Evolutionary conservation across 192 early-diverging fungal genomes (phyloP).

Genomic region (Coemansia sp.): DNA sequence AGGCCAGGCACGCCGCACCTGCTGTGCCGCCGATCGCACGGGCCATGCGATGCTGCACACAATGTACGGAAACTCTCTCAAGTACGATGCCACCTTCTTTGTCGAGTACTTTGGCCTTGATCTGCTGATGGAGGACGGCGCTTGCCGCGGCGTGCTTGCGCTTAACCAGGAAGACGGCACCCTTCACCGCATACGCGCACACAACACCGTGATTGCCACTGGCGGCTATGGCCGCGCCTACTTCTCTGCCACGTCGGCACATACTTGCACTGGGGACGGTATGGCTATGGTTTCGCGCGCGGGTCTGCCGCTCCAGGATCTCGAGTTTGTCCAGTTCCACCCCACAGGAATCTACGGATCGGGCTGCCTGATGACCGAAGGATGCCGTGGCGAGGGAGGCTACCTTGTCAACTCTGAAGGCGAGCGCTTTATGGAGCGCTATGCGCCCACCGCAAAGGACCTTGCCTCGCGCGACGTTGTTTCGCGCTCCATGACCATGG

Average conservation of each 20-base stretch:
- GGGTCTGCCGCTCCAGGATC: constrained; percentile 94
- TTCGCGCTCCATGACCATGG: constrained; percentile 97
- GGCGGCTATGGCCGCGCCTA: constrained; percentile 99
- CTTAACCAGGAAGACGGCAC: constrained; percentile 98
- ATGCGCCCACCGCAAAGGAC: constrained; percentile 98
- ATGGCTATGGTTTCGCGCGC: constrained; percentile 99
- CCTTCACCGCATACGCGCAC: constrained; percentile 93
- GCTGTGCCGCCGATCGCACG: constrained; percentile 97
- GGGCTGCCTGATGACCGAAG: constrained; percentile 97
- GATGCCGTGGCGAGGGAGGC: constrained; percentile 95
- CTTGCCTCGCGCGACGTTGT: constrained; percentile 98
- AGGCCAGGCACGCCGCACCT: constrained; percentile 97
- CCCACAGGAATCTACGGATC: constrained; percentile 99
- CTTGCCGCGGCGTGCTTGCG: constrained; percentile 94
- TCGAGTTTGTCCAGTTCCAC: constrained; percentile 99
- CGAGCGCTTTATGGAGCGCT: constrained; percentile 99
- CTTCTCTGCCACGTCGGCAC: constrained; percentile 97
- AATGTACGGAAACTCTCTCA: constrained; percentile 94
- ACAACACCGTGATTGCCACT: constrained; percentile 98
- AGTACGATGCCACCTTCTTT: constrained; percentile 95
- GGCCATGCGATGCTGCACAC: constrained; percentile 98
- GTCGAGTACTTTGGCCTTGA: constrained; percentile 99
- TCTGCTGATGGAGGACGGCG: constrained; percentile 97
- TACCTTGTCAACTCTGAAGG: constrained; percentile 93
- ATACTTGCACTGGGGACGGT: constrained; percentile 99